Evolutionary conservation across 2,329 filamentous ascomycete species (phyloP).

Genomic region (Talaromyces funiculosus): DNA sequence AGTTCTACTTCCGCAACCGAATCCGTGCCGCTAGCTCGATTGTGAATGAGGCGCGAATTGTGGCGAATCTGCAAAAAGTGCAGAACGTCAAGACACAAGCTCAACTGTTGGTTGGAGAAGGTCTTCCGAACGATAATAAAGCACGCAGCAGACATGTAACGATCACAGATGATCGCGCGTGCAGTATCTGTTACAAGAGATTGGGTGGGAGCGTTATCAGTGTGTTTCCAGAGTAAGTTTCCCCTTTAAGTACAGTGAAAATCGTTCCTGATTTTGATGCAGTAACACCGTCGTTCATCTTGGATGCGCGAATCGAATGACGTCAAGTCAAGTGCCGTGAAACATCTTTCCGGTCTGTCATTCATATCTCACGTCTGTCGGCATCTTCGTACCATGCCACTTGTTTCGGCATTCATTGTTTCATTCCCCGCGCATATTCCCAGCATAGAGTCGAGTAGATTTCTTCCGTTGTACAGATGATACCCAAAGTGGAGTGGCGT

Average conservation of each 20-base stretch:
- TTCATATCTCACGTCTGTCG: not conserved
- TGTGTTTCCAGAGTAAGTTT: slow-evolving; percentile 72
- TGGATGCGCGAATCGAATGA: slow-evolving; percentile 58
- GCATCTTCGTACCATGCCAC: slow-evolving; percentile 15
- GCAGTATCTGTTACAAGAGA: slow-evolving; percentile 87
- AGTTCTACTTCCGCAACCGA: slow-evolving; percentile 85
- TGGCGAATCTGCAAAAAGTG: slow-evolving; percentile 69
- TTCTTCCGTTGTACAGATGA: slow-evolving; percentile 12
- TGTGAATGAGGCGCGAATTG: slow-evolving; percentile 73
- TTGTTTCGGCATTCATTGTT: slow-evolving; percentile 16
- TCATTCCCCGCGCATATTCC: slow-evolving; percentile 11
- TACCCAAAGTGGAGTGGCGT: slow-evolving; percentile 12
- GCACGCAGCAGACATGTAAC: slow-evolving; percentile 65
- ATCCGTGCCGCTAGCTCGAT: slow-evolving; percentile 80
- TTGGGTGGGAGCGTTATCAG: slow-evolving; percentile 87
- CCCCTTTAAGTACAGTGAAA: not conserved
- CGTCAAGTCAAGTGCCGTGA: not conserved
- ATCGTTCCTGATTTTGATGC: slow-evolving; percentile 12
- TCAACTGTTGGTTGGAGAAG: slow-evolving; percentile 66
- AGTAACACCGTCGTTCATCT: slow-evolving; percentile 67
- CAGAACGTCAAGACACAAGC: slow-evolving; percentile 74
- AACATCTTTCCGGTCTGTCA: not conserved
- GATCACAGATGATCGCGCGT: slow-evolving; percentile 81
- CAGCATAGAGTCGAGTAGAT: not conserved
- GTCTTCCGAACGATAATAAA: slow-evolving; percentile 45